Evolutionary conservation across 2,329 filamentous ascomycete genomes (phyloP).

Genomic region (Fusarium coffeatum): DNA sequence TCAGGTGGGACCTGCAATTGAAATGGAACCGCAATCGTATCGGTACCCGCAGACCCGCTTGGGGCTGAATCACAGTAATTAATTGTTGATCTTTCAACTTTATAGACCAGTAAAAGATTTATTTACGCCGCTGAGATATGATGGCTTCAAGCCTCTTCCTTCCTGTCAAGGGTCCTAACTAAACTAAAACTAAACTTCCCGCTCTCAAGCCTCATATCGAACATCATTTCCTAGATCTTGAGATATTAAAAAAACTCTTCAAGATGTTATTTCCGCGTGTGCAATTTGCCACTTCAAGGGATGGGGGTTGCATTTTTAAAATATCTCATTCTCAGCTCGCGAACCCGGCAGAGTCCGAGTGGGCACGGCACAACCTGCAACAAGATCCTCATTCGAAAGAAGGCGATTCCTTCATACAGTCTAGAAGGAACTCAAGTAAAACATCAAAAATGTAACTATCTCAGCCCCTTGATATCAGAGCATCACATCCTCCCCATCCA

Average conservation of each 20-base stretch:
- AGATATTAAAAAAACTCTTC: conserved; percentile 7
- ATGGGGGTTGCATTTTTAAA: not conserved
- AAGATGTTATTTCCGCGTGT: not conserved
- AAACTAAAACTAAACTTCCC: not conserved
- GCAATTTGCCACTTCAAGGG: conserved; percentile 30
- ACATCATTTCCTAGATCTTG: not conserved
- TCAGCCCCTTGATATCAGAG: conserved; percentile 31
- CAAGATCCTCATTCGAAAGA: not conserved
- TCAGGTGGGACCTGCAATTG: not conserved
- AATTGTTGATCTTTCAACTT: not conserved
- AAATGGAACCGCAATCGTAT: not conserved
- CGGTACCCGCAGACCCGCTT: not conserved
- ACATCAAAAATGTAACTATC: conserved; percentile 27
- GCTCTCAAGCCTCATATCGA: not conserved
- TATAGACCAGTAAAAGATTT: too few relatives aligned
- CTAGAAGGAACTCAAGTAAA: not conserved
- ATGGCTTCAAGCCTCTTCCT: conserved; percentile 22
- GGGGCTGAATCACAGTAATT: conserved; percentile 1
- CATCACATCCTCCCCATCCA: conserved; percentile 1
- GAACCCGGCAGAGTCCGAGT: not conserved
- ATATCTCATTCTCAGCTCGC: not conserved
- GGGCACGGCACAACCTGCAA: not conserved
- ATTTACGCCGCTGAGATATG: conserved; percentile 1
- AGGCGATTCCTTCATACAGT: not conserved
- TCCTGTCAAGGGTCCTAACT: conserved; percentile 1